A percentile compares a stretch with the other conserved stretches of the same genome.
phyloP scores from a whole-genome alignment of 768 basidiomycete species.

The Cubamyces sp. region DNA sequence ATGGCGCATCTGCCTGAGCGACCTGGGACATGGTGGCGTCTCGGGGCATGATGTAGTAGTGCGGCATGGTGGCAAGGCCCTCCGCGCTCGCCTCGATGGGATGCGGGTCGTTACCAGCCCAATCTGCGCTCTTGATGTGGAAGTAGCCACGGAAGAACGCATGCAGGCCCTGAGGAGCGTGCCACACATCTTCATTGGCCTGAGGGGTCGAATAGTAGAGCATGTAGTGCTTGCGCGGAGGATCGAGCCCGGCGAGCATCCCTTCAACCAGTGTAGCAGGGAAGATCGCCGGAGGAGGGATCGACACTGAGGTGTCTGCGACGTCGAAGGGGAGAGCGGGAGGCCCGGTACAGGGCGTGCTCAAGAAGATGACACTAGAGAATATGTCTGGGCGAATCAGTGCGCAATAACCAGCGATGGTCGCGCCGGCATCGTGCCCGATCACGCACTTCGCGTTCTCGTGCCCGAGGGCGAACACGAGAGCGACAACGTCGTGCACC shows the following conservation, averaged over 20 bases:
- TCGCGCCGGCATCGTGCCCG: slow-evolving; percentile 65
- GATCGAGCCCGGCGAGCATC: slow-evolving; percentile 44
- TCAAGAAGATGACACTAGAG: slow-evolving; percentile 60
- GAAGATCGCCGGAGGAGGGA: slow-evolving; percentile 9
- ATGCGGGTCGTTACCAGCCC: slow-evolving; percentile 46
- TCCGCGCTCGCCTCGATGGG: slow-evolving; percentile 24
- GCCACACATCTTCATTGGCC: slow-evolving; percentile 50
- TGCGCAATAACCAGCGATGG: slow-evolving; percentile 55
- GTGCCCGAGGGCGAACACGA: slow-evolving; percentile 57
- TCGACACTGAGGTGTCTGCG: neutral
- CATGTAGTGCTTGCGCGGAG: slow-evolving; percentile 62
- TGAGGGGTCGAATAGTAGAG: slow-evolving; percentile 51
- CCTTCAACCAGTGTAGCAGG: slow-evolving; percentile 15
- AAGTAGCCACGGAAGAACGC: slow-evolving; percentile 57
- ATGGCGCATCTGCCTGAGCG: slow-evolving; percentile 42
- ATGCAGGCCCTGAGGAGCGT: slow-evolving; percentile 47
- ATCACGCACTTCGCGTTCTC: slow-evolving; percentile 50
- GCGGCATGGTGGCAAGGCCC: slow-evolving; percentile 43
- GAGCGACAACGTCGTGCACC: slow-evolving; percentile 53
- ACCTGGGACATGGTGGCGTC: slow-evolving; percentile 56
- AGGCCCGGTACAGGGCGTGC: slow-evolving; percentile 55
- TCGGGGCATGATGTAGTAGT: slow-evolving; percentile 65
- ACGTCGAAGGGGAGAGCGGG: slow-evolving; percentile 36
- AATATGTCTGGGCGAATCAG: slow-evolving; percentile 61
- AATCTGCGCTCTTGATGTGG: slow-evolving; percentile 63